Evolutionary conservation across 73 alveolate genomes (phyloP), one percentile per base, ranked within the genome.

Genomic region (Paramecium caudatum): DNA sequence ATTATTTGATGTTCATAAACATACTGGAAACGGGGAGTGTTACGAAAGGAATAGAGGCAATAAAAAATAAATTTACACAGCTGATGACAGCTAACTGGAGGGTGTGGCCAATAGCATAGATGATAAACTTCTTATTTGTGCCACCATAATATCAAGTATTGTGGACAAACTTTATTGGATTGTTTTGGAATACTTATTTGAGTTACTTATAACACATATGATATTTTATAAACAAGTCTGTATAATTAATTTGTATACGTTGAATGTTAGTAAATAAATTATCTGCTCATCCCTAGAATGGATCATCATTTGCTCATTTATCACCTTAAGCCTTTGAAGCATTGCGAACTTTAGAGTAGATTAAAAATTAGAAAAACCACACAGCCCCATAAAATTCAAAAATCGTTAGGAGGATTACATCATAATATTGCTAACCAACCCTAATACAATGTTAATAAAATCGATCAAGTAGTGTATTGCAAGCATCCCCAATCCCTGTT

Each of bases 301-400:
- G 50, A 32, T 30, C 48, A 3, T 65, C 88, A 74, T 74, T 41
- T 45, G 47, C 19, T 15, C 88, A 74, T 21, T 37, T 74, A 30
- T 74, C 88, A 21, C 88, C 88, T 30, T 74, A 74, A 74, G 88
- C 88, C 5, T 74, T 19, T 9, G 88, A 74, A 41, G 88, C 88
- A 19, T 74, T 74, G 43, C 21, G 43, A 41, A 74, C 88, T 16
- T 74, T 74, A 45, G 88, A 74, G 47, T 74, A 74, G 19, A 74
- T 74, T 65, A 30, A 36, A 39, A 48, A 30, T 5, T 16, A 5
- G 70, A 41, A 41, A 47, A 39, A 36, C 21, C 17, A 74, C 9
- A 39, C 32, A n/a, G 37, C 55, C 32, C 62, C 17, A 43, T 43
- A 55, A 17, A 74, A 41, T 37, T 12, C 69, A 30, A 34, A 74